Evolutionary conservation across 257 asterid genomes (phyloP).

Genomic region (Mentha longifolia): DNA sequence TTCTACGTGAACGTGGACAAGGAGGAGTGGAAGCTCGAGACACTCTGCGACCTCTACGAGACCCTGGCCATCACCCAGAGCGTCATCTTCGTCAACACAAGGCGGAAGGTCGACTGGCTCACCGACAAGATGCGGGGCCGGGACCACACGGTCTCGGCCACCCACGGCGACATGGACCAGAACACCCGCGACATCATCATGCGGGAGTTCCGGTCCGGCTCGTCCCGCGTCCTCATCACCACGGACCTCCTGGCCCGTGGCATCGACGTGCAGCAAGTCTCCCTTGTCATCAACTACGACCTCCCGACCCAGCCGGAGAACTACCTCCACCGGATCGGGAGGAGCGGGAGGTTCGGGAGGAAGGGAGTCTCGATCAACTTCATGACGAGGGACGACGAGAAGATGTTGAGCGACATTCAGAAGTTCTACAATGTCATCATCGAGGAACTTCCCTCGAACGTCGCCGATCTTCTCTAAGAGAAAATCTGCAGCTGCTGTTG

Average conservation of each 20-base stretch:
- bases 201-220: slow-evolving; percentile 69
- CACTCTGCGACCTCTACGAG: slow-evolving; percentile 62
- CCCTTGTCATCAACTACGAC: slow-evolving; percentile 68
- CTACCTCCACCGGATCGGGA: slow-evolving; percentile 66
- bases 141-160: slow-evolving; percentile 67
- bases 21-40: slow-evolving; percentile 69
- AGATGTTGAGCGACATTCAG: slow-evolving; percentile 63
- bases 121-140: slow-evolving; percentile 64
- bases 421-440: slow-evolving; percentile 62
- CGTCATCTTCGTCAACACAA: slow-evolving; percentile 67
- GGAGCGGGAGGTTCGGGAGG: slow-evolving; percentile 72
- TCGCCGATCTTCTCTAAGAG: slow-evolving; percentile 58
- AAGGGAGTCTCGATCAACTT: slow-evolving; percentile 68
- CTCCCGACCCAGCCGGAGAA: slow-evolving; percentile 73
- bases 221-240: slow-evolving; percentile 66
- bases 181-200: slow-evolving; percentile 68
- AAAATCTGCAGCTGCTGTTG: not conserved
- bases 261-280: slow-evolving; percentile 69
- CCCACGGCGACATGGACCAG: slow-evolving; percentile 77
- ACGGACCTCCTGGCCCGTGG: slow-evolving; percentile 77
- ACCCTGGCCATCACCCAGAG: slow-evolving; percentile 70
- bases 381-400: slow-evolving; percentile 57
- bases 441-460: slow-evolving; percentile 67
- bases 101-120: slow-evolving; percentile 73
- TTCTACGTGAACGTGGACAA: slow-evolving; percentile 62